Conservation (phyloP, 768 basidiomycete species). For the Leucocoprinus leucothites region DNA sequence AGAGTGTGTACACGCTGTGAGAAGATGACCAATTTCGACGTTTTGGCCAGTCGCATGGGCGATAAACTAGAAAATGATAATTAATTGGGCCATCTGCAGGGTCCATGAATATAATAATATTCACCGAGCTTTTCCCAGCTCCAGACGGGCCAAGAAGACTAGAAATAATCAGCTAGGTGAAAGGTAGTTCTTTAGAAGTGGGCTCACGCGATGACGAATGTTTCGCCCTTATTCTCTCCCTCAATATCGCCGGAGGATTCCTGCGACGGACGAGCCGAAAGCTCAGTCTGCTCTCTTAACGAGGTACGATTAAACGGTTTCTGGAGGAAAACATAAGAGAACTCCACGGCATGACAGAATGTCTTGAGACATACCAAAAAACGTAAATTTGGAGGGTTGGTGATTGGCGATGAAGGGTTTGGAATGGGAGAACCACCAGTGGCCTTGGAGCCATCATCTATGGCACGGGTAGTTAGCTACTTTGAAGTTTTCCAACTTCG, state of each 20-base stretch:
- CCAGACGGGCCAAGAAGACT: slow-evolving; percentile 10
- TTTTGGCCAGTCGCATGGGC: slow-evolving; percentile 11
- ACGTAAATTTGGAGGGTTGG: no score
- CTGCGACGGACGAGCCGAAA: not conserved
- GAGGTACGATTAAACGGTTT: not conserved
- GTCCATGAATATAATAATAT: not conserved
- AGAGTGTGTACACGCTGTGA: slow-evolving; percentile 2
- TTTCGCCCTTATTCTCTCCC: no score
- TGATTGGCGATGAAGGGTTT: no score
- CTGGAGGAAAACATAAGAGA: not conserved
- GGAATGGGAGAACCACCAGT: no score
- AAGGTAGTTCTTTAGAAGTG: not conserved
- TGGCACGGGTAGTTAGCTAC: no score
- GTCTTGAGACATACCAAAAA: no score
- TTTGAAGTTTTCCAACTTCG: no score
- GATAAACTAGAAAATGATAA: slow-evolving; percentile 1
- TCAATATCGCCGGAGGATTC: no score
- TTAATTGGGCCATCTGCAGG: not conserved
- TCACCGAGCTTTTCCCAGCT: slow-evolving; percentile 9
- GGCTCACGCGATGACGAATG: slow-evolving; percentile 4
- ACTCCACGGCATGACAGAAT: no score
- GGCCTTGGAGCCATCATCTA: no score
- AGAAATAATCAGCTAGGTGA: not conserved
- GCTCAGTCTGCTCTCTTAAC: not conserved
- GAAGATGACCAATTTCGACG: slow-evolving; percentile 10